Evolutionary conservation across 176 grass and related monocot genomes (phyloP), one percentile per base, ranked within the genome.

Genomic region (Juncus effusus): DNA sequence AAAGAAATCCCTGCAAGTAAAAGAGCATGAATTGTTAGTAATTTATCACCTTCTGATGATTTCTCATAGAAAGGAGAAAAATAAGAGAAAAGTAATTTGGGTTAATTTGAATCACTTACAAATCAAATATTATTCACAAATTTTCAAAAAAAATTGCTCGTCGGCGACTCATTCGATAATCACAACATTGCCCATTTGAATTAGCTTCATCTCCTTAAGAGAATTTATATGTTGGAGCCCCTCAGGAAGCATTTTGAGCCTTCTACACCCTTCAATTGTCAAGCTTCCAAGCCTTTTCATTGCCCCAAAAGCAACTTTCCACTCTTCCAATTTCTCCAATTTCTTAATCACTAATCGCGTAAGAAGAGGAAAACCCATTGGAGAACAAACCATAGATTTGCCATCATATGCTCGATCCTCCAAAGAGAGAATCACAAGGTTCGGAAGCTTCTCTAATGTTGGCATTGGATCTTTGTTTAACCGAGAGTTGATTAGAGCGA

Each of bases 231-330:
- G 68, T 72, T 72, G 68, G 42, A 72, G 68, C 39, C 68, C 54
- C 38, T 72, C 68, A 57, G 68, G 36, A 42, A 88, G 52, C 36
- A 13, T 63, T 65, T 80, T 74, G 59, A 88, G 42, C 7, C 36
- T 80, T 11, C 63, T 61, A 73, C 85, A 88, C 7, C 42, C 62
- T 77, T 84, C 65, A n/a, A 88, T 59, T 9, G 64, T 15, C 63
- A 88, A 53, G 73, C 56, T 56, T 40, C 58, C 76, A 64, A 88
- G 77, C 73, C 63, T 77, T 13, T 60, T 59, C 77, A 88, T 70
- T 4, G 85, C 67, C 2, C 81, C 81, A 38, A 6, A 38, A 0
- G 54, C 8, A 59, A 88, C 74, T 62, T 69, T 61, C 54, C 82
- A 60, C 19, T 63, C 73, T 56, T 88, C 67, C 54, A 88, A 64